phyloP scores from a whole-genome alignment of 352 stramenopile species.

The Phytophthora boehmeriae region DNA sequence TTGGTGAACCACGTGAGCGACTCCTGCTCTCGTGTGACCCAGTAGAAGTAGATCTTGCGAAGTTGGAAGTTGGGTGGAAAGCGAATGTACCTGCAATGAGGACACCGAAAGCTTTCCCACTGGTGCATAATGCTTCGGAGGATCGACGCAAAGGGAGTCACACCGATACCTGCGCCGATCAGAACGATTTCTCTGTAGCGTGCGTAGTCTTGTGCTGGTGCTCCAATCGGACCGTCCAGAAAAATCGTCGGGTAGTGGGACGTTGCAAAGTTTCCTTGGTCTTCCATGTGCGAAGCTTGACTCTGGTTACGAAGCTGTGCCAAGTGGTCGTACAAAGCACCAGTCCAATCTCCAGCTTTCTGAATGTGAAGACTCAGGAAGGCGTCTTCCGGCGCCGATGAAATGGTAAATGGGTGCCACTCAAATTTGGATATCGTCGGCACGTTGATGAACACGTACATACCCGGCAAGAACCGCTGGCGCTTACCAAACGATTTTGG shows the following conservation, averaged over 20 bases:
- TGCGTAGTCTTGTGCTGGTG: constrained; percentile 68
- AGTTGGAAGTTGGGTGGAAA: constrained; percentile 73
- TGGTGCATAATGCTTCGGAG: constrained; percentile 72
- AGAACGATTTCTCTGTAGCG: constrained; percentile 68
- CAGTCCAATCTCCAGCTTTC: constrained; percentile 73
- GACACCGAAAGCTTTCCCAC: constrained; percentile 63
- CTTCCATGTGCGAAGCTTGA: constrained; percentile 31
- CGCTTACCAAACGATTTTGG: constrained; percentile 52
- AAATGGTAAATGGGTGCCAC: constrained; percentile 92
- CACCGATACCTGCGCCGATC: constrained; percentile 69
- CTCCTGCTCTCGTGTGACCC: constrained; percentile 77
- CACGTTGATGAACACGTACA: constrained; percentile 89
- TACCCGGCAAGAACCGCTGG: constrained; percentile 61
- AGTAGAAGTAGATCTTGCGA: constrained; percentile 88
- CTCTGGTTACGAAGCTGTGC: constrained; percentile 39
- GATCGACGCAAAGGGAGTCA: constrained; percentile 80
- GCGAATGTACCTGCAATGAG: constrained; percentile 54
- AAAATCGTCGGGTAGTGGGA: constrained; percentile 56
- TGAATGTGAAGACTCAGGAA: constrained; percentile 76
- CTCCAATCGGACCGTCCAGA: constrained; percentile 64
- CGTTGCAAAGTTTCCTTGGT: constrained; percentile 23
- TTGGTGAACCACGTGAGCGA: constrained; percentile 80
- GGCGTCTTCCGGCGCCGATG: constrained; percentile 76
- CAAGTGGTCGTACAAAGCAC: constrained; percentile 52
- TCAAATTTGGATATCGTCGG: constrained; percentile 74